Base-by-base conservation (phyloP, 2,329 filamentous ascomycete species). In the Colletotrichum brevisporum region DNA sequence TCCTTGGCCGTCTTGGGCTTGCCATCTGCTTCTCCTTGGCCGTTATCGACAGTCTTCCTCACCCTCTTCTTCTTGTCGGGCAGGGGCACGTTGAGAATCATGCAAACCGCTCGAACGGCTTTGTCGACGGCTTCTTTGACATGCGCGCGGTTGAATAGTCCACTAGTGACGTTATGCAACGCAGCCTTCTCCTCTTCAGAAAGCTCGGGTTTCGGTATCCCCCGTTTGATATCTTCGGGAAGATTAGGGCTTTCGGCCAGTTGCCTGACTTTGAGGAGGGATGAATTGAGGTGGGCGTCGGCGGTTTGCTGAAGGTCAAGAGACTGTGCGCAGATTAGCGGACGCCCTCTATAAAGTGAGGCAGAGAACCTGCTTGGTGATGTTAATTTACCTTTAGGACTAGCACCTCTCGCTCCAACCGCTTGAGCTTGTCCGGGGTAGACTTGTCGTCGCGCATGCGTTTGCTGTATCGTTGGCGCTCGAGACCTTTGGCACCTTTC, bases 391-490 rank as follows among this genome's bases (percentile, higher is more conserved):
- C 89, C 82, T 89, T 90, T 13, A 90, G 76, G 9, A 89, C 85
- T 0, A 81, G 77, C 52, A 89, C 76, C 75, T 90, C 92, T 41
- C 86, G 85, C 71, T 93, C 88, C 39, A 95, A 81, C 21, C 92
- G 84, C 67, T 83, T 81, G 24, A 88, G 81, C 75, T 90, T 89
- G 52, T 86, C 85, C 9, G 80, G 72, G 2, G 79, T 76, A 16
- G 81, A 74, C 59, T 82, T 83, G 60, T 81, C 80, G 31, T 88
- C 86, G 57, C 80, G 84, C 15, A 88, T 78, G 50, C 86, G 83
- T 77, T 89, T 91, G 70, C 91, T 86, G 69, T 92, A 86, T 72
- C 94, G 92, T 80, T 95, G 93, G 53, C 92, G 87, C 82, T 95
- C 93, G 76, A 94, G 92, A 54, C 91, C 90, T 76, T 93, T 94